Evolutionary conservation across 83 land plant genomes (phyloP).

Genomic region (Picea mariana): DNA sequence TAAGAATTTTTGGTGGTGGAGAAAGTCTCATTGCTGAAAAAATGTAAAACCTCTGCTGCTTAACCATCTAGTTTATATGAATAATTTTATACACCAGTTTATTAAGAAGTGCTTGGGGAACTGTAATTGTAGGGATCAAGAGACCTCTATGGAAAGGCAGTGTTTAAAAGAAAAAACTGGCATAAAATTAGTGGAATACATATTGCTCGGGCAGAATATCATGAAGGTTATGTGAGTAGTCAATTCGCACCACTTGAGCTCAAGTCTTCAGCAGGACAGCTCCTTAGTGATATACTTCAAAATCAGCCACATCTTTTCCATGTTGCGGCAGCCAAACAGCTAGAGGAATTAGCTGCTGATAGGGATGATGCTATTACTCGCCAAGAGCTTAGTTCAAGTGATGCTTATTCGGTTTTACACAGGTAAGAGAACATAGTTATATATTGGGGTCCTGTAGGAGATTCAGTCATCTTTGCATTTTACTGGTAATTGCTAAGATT

Average conservation of each 20-base stretch:
- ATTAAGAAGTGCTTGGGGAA: background rate
- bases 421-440: constrained; percentile 22
- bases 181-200: background rate
- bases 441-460: background rate
- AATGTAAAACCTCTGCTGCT: background rate
- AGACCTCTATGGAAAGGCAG: background rate
- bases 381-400: constrained; percentile 21
- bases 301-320: constrained; percentile 56
- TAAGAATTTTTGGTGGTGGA: background rate
- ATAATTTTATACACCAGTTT: background rate
- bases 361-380: constrained; percentile 48
- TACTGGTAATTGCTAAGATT: background rate
- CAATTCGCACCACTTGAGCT: constrained; percentile 58
- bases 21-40: background rate
- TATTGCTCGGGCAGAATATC: constrained; percentile 26
- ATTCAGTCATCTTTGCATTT: background rate
- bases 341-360: constrained; percentile 50
- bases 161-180: background rate
- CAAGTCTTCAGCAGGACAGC: constrained; percentile 50
- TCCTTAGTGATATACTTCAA: constrained; percentile 44
- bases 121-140: constrained; percentile 11
- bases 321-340: constrained; percentile 42
- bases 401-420: constrained; percentile 35
- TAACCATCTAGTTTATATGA: background rate
- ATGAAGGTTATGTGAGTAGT: constrained; percentile 23